Evolutionary conservation across 306 rosid genomes (phyloP).

Genomic region (Sicyos edulis): DNA sequence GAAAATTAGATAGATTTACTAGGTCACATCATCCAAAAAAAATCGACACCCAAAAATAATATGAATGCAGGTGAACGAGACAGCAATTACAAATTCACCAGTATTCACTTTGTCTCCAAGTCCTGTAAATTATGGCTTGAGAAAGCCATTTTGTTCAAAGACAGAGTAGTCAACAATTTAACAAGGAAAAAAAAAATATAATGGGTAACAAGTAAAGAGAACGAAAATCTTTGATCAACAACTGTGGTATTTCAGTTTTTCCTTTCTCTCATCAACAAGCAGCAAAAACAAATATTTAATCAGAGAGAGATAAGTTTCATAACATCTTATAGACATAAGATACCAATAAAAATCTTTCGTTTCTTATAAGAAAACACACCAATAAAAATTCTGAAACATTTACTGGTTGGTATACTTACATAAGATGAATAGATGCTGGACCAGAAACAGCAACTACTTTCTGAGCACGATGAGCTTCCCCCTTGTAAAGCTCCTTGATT

Average conservation of each 20-base stretch:
- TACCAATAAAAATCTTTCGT: too few species aligned
- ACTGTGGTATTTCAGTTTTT: neutral
- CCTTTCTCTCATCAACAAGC: neutral
- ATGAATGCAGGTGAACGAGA: neutral
- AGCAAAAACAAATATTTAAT: neutral
- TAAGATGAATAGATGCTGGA: constrained; percentile 65
- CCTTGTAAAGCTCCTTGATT: constrained; percentile 64
- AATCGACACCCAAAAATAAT: neutral
- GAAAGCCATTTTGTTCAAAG: neutral
- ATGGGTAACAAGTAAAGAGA: neutral
- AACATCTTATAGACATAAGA: neutral
- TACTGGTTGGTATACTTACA: constrained; percentile 36
- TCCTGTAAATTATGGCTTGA: neutral
- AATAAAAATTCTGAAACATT: neutral
- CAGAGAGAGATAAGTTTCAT: neutral
- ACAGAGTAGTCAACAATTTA: neutral
- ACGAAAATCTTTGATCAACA: neutral
- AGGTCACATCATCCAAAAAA: neutral
- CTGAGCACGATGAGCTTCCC: constrained; percentile 75
- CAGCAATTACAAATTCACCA: neutral
- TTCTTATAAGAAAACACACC: neutral
- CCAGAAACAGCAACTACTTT: constrained; percentile 72
- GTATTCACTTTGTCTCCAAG: neutral
- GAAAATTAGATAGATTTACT: neutral
- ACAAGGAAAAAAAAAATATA: neutral